A percentile compares a stretch with the other conserved stretches of the same genome.
Evolutionary conservation across 23 red algal genomes (phyloP).

Genomic region (Cyanidium caldarium): DNA sequence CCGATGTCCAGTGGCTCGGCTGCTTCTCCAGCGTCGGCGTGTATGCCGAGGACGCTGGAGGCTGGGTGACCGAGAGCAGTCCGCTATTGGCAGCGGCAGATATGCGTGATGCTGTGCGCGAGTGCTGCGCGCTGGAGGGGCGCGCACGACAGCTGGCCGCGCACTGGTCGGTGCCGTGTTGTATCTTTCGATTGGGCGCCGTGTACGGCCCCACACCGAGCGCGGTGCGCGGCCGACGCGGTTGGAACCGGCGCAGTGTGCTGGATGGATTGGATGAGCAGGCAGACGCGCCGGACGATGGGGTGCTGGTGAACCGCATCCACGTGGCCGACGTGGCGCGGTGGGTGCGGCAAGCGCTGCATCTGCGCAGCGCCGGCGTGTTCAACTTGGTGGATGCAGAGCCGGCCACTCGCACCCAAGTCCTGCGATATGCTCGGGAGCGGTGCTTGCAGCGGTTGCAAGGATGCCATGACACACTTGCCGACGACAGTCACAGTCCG

Average conservation of each 20-base stretch:
- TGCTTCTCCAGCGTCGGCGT: background rate
- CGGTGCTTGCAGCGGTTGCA: too few relatives aligned
- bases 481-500: too few relatives aligned
- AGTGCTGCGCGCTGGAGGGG: background rate
- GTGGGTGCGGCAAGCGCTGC: background rate
- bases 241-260: conserved; percentile 1
- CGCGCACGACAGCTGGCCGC: background rate
- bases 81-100: background rate
- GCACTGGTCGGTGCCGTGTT: background rate
- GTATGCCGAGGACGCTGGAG: background rate
- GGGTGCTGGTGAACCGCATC: background rate
- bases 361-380: background rate
- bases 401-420: background rate
- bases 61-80: background rate
- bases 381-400: background rate
- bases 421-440: background rate
- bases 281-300: background rate
- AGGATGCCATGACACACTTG: too few relatives aligned
- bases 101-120: too few relatives aligned
- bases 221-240: background rate
- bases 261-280: background rate
- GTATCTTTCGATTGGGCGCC: background rate
- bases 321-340: background rate
- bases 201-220: background rate
- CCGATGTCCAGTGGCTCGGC: background rate